Evolutionary conservation across 768 basidiomycete genomes (phyloP).

Genomic region (Naganishia antarctica): DNA sequence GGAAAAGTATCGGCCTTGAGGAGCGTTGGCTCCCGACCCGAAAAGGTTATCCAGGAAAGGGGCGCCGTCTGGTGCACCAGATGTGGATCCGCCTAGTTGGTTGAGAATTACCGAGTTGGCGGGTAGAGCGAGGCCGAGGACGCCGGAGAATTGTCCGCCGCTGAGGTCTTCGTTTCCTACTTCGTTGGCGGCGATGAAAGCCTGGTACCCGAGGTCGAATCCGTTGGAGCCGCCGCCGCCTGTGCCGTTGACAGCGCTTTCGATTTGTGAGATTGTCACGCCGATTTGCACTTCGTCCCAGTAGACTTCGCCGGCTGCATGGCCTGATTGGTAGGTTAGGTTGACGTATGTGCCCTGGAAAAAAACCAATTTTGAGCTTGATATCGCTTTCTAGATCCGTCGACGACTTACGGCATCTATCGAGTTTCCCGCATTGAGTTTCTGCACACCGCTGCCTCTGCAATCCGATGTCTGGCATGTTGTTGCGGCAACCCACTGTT

Average conservation of each 20-base stretch:
- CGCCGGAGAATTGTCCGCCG: constrained; percentile 40
- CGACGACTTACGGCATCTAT: constrained; percentile 31
- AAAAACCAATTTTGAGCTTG: constrained; percentile 28
- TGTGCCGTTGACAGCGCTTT: constrained; percentile 25
- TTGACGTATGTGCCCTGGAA: constrained; percentile 30
- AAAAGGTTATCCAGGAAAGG: constrained; percentile 48
- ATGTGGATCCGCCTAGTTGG: constrained; percentile 42
- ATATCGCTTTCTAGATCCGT: constrained; percentile 29
- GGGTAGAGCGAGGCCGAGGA: constrained; percentile 44
- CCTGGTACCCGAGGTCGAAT: constrained; percentile 46
- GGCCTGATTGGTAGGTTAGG: constrained; percentile 40
- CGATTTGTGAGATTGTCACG: constrained; percentile 20
- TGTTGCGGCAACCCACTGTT: constrained; percentile 44
- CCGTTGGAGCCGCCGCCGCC: constrained; percentile 24
- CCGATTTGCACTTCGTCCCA: constrained; percentile 46
- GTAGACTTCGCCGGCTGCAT: constrained; percentile 38
- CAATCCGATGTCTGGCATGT: constrained; percentile 29
- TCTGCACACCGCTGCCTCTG: constrained; percentile 23
- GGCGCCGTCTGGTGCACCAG: constrained; percentile 45
- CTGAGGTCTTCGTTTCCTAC: constrained; percentile 41
- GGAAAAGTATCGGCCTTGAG: constrained; percentile 40
- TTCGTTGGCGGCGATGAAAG: constrained; percentile 39
- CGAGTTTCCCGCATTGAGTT: constrained; percentile 24
- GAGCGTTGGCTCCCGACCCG: constrained; percentile 40
- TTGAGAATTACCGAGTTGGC: constrained; percentile 43